Evolutionary conservation across 306 rosid genomes (phyloP), one percentile per base, ranked within the genome.

Genomic region (Crotalaria pallida): DNA sequence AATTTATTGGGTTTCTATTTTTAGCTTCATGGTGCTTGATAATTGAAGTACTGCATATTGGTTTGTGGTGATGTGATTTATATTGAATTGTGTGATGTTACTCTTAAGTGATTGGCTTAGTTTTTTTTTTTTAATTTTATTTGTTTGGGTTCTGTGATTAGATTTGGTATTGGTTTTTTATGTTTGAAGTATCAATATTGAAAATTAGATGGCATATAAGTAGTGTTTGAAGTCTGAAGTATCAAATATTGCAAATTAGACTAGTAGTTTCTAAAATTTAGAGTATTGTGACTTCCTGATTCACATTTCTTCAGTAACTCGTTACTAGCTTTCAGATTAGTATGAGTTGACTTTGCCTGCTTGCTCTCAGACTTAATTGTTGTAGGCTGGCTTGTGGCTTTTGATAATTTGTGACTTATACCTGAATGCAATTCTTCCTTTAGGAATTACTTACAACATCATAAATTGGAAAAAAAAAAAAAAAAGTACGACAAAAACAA

Each of bases 11-110:
- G 10, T 29, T 56, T 45, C 29, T 56, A 19, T 56, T 47, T 3
- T 68, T 73, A 2, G 26, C 24, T n/a, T 12, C 10, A 23, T 57
- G 63, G 12, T 26, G 38, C n/a, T 73, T 56, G 49, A 29, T 55
- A 19, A 61, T 77, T 73, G 56, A 77, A 77, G 17, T 59, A 33
- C n/a, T n/a, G n/a, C n/a, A n/a, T 16, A 15, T 72, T 40, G 19
- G 60, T 27, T 67, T 45, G 4, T 16, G 26, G 33, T 49, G 9
- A 41, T 23, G 26, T 71, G 51, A 6, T 26, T 49, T 8, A 38
- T 16, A 10, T 61, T 16, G 44, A 63, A 69, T 26, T 64, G 41
- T 58, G 16, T 67, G 69, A 41, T 59, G 43, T 51, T 76, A n/a
- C 15, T 59, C 23, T 67, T 19, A 11, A 59, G 44, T 40, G 44